Conservation (phyloP, 2,329 filamentous ascomycete genomes). For the Epichloe glyceriae region DNA sequence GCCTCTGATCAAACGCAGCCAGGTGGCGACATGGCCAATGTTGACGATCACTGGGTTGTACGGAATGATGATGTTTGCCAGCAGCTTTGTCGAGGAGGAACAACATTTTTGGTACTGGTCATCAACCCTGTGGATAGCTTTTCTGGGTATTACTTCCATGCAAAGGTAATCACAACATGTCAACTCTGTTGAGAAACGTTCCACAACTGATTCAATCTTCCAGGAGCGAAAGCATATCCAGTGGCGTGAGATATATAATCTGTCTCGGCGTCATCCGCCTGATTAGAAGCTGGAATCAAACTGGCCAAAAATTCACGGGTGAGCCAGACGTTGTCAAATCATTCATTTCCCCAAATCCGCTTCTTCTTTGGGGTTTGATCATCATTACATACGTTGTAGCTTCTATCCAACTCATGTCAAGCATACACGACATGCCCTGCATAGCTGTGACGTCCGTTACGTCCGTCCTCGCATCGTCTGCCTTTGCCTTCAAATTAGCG, state of each 20-base stretch:
- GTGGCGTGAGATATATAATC: slow-evolving; percentile 22
- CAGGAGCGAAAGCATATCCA: slow-evolving; percentile 16
- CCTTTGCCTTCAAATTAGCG: slow-evolving; percentile 75
- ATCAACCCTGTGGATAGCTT: slow-evolving; percentile 54
- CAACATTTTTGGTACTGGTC: slow-evolving; percentile 98
- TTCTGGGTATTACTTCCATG: slow-evolving; percentile 36
- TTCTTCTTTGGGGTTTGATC: slow-evolving; percentile 63
- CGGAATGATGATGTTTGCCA: slow-evolving; percentile 89
- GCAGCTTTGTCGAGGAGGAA: slow-evolving; percentile 95
- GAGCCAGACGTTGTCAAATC: slow-evolving; percentile 70
- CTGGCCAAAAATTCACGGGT: slow-evolving; percentile 91
- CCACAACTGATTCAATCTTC: background rate
- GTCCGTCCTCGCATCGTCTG: slow-evolving; percentile 33
- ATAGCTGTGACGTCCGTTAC: slow-evolving; percentile 27
- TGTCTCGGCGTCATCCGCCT: slow-evolving; percentile 53
- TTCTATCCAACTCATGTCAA: slow-evolving; percentile 30
- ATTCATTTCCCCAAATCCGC: slow-evolving; percentile 51
- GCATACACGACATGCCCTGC: slow-evolving; percentile 28
- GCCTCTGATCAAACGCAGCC: slow-evolving; percentile 4
- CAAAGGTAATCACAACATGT: slow-evolving; percentile 19
- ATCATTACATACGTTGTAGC: slow-evolving; percentile 54
- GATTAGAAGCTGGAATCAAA: slow-evolving; percentile 82
- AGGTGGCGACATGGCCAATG: slow-evolving; percentile 33
- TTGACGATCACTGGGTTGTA: slow-evolving; percentile 41
- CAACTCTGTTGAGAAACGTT: background rate